Conservation (phyloP, 371 early-diverging fungal species). For the Dinochytrium kinnereticum region DNA sequence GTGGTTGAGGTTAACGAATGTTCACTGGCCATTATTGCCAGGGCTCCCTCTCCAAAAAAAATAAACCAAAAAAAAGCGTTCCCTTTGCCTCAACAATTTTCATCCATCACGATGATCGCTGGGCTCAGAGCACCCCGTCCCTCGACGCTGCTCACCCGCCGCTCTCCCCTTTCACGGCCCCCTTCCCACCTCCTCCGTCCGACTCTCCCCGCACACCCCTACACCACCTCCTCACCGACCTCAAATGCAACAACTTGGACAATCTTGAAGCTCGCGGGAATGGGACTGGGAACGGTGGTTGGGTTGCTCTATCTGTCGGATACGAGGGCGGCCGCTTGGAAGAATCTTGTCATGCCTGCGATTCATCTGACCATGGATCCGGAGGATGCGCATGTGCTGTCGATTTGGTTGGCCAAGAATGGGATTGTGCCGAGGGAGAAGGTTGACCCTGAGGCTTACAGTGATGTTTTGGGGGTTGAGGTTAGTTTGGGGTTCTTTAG, state of each 20-base stretch:
- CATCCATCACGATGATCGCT: not conserved
- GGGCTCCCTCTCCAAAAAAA: not conserved
- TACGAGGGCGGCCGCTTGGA: constrained; percentile 72
- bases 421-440: constrained; percentile 65
- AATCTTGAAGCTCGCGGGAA: constrained; percentile 3
- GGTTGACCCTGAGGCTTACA: constrained; percentile 37
- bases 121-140: not conserved
- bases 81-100: not conserved
- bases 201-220: not conserved
- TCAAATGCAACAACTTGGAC: not conserved
- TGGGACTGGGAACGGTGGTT: constrained; percentile 41
- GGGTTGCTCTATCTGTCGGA: constrained; percentile 62
- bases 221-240: not conserved
- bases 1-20: too few relatives aligned
- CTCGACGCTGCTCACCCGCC: not conserved
- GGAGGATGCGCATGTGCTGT: constrained; percentile 71
- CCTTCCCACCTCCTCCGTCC: not conserved
- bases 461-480: constrained; percentile 53
- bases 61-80: not conserved
- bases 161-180: not conserved
- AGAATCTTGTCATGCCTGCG: constrained; percentile 65
- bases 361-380: constrained; percentile 68
- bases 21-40: too few relatives aligned
- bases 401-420: constrained; percentile 61
- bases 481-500: constrained; percentile 31